Percentiles rank a stretch among this genome's conserved stretches.
Conservation (phyloP, 2,329 filamentous ascomycete genomes). For the Penicillium sp. region DNA sequence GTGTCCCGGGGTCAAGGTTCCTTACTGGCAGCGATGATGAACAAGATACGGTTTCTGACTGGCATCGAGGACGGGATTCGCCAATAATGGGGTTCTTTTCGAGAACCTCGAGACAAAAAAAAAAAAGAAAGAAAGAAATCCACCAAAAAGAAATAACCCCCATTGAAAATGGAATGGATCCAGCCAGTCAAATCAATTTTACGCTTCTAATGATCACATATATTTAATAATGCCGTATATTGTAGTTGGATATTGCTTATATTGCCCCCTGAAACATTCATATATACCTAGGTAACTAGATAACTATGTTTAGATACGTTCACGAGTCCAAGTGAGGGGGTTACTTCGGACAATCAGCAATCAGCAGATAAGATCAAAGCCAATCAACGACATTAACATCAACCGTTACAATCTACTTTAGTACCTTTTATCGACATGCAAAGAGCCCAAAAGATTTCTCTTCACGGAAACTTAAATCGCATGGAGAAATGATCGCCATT, state of each 20-base stretch:
- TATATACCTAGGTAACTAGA: not conserved
- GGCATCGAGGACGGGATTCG: not conserved
- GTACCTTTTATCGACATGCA: not conserved
- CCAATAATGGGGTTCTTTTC: not conserved
- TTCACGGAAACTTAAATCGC: not conserved
- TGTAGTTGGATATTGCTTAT: no score
- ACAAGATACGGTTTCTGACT: not conserved
- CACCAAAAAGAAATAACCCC: not conserved
- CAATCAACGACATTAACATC: not conserved
- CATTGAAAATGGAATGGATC: not conserved
- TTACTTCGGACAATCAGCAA: not conserved
- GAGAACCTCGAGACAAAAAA: not conserved
- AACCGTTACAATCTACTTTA: no score
- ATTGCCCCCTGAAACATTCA: not conserved
- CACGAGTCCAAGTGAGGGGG: not conserved
- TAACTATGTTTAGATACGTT: not conserved
- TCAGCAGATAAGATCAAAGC: not conserved
- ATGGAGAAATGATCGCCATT: not conserved
- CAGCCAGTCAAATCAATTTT: conserved; percentile 1
- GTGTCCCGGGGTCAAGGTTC: not conserved
- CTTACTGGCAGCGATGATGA: not conserved
- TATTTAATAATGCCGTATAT: not conserved
- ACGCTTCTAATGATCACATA: conserved; percentile 1
- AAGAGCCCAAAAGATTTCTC: not conserved
- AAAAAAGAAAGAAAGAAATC: not conserved